Base-by-base conservation (phyloP, 208 protist species). In the Sergeia podlipaevii region DNA sequence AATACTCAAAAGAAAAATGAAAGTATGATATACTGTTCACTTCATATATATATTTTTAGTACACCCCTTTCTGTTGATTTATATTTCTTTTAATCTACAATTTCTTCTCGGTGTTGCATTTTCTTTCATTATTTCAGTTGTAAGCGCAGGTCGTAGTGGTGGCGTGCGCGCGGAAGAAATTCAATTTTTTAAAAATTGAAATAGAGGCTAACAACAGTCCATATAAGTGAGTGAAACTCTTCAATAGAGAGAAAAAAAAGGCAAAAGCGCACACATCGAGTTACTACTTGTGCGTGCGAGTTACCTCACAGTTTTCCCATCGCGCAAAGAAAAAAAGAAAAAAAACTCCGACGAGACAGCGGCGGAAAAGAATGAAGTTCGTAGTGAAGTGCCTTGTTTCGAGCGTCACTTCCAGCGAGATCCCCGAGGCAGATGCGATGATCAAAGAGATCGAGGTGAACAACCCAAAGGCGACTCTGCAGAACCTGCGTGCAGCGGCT, bases 391-490 rank as follows among this genome's bases (percentile, higher is more conserved):
- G 69, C 47, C 58, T 72, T 17, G 71, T 85, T 18, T 65, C 57
- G 32, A 77, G 64, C 27, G 66, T 72, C 17, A 76, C 74, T 50
- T 65, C 68, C 27, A 58, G 53, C 15, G 47, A 58, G 30, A 54
- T 85, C 18, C n/a, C 48, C 11, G 64, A 77, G 20, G 48, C 51
- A 15, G 62, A 63, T 47, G 62, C 54, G 13, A 44, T 54, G n/a
- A 84, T 60, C 39, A 83, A 90, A 66, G 81, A 92, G 51, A 53
- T 95, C 3, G 60, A 74, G 11, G 77, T 95, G 42, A 57, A 66
- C 15, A 90, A 95, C 51, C 80, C 88, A 8, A 65, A 59, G 1
- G 88, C 88, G 5, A 90, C 76, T 8, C 47, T 95, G 28, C 71
- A 72, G 21, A 91, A 77, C 41, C 38, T 95, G 34, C 80, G 88